Evolutionary conservation across 371 early-diverging fungal genomes (phyloP).

Genomic region (Syncephalastrum sp.): DNA sequence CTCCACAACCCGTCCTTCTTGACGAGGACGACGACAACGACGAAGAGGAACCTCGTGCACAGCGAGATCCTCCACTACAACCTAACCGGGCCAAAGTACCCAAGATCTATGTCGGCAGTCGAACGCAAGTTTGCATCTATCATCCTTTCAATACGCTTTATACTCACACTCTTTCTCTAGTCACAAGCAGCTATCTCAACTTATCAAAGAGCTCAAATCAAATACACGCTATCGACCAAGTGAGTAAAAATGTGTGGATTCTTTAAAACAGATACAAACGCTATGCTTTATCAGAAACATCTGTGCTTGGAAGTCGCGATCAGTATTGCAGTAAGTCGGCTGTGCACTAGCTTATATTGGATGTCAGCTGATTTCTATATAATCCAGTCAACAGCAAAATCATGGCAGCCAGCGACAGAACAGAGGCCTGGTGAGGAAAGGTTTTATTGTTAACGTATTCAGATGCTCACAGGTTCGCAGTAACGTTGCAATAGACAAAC

Average conservation of each 20-base stretch:
- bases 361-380: background rate
- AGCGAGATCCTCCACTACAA: background rate
- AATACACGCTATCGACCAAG: conserved; percentile 57
- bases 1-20: too few relatives aligned
- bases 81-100: conserved; percentile 10
- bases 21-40: too few relatives aligned
- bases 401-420: conserved; percentile 35
- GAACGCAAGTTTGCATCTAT: conserved; percentile 43
- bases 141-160: background rate
- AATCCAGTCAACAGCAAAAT: conserved; percentile 40
- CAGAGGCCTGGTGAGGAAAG: conserved; percentile 45
- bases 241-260: conserved; percentile 12
- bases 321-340: conserved; percentile 47
- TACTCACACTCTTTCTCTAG: conserved; percentile 17
- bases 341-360: background rate
- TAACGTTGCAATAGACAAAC: too few relatives aligned
- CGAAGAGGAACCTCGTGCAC: background rate
- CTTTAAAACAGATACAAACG: background rate
- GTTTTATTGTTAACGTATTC: too few relatives aligned
- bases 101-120: conserved; percentile 53
- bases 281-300: conserved; percentile 32
- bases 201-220: conserved; percentile 49
- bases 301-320: conserved; percentile 54
- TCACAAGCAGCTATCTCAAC: conserved; percentile 57
- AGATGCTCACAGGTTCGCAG: too few relatives aligned